Evolutionary conservation across 495 filamentous ascomycete genomes (phyloP), one percentile per base, ranked within the genome.

Genomic region (Zalerion maritima): DNA sequence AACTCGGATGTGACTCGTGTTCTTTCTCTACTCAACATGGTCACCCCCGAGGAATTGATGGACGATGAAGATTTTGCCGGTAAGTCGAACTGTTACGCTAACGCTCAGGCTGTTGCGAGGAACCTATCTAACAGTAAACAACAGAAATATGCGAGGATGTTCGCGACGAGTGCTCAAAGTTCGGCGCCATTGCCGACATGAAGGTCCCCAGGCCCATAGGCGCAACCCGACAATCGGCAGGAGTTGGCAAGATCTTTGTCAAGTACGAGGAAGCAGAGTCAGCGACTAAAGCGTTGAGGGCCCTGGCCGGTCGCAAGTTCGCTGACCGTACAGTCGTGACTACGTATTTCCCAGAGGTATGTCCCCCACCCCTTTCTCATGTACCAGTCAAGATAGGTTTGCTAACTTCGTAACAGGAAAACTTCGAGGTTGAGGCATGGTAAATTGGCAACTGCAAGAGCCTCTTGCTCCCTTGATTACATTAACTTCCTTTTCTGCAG

Each of bases 181-280:
- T 77, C 49, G 89, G 89, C 31, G 65, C 64, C 35, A 64, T 97
- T 29, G 36, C 89, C 19, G 78, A 81, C 19, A 55, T 97, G 53
- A 94, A 96, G 56, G 75, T 97, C 36, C 89, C 89, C 2, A 68
- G 89, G 35, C 89, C 91, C 10, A 71, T 65, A 21, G 77, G 81
- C 40, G 81, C 78, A 23, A 82, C 78, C 42, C 66, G 77, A 44
- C 78, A 81, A 45, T 76, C 77, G 3, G 68, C 80, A 16, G 87
- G 87, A n/a, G 82, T 94, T 7, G 87, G 87, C 45, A 96, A 96
- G 69, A 94, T 97, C 37, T 97, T 71, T 46, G 71, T 97, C 63
- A 94, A 94, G 56, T 97, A 78, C 43, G 84, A 87, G 26, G 70
- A 59, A 2, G 57, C 70, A 5, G 81, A 85, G 33, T 69, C 73